Conservation (phyloP, 2,329 filamentous ascomycete species). For the Monosporascus cannonballus region DNA sequence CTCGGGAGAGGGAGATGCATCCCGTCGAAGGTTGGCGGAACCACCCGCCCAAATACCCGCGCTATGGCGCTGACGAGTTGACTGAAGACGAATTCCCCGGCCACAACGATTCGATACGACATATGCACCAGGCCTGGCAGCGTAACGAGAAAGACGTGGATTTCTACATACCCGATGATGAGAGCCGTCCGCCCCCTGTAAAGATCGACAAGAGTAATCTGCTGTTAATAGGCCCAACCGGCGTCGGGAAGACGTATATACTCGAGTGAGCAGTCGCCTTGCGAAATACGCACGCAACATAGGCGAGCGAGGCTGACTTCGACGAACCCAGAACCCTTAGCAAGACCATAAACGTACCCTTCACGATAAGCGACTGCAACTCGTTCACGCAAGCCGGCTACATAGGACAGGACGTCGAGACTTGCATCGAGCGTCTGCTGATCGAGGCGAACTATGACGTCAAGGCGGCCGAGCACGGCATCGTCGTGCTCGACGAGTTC, state of each 20-base stretch:
- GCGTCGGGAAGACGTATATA: conserved; percentile 95
- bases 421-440: conserved; percentile 83
- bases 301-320: neutral
- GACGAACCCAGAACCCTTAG: conserved; percentile 67
- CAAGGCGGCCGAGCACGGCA: conserved; percentile 77
- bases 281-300: neutral
- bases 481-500: conserved; percentile 93
- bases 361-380: conserved; percentile 93
- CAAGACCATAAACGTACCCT: conserved; percentile 88
- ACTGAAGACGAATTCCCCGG: conserved; percentile 49
- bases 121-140: conserved; percentile 32
- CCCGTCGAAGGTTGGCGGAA: conserved; percentile 66
- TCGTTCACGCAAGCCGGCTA: conserved; percentile 95
- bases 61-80: conserved; percentile 28
- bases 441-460: conserved; percentile 88
- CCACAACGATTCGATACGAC: conserved; percentile 41
- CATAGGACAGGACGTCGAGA: conserved; percentile 96
- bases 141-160: conserved; percentile 30
- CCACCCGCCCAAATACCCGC: conserved; percentile 5
- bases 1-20: conserved; percentile 55
- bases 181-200: conserved; percentile 40
- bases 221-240: conserved; percentile 82
- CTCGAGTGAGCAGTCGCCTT: conserved; percentile 47
- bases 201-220: conserved; percentile 96
- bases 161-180: conserved; percentile 45